These are phyloP conservation scores for Penicillium egyptiacum DNA, from an alignment of 495 filamentous ascomycete species.

Conservation along the genomic window DNA sequence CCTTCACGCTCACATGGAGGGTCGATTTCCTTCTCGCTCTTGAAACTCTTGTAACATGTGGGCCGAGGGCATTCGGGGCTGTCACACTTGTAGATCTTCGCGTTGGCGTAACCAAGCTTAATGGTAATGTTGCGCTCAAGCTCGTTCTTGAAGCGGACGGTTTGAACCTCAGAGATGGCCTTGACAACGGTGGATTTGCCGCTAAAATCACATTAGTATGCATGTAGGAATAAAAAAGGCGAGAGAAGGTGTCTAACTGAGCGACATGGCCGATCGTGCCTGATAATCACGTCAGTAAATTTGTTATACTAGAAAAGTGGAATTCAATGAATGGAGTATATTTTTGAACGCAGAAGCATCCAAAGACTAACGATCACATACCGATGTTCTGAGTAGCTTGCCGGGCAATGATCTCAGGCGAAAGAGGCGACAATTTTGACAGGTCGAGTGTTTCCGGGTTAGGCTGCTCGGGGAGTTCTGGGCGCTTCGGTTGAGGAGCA, in stretches of 20 bases:
- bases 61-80: constrained; percentile 86
- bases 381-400: constrained; percentile 99
- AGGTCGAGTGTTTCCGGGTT: constrained; percentile 84
- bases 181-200: constrained; percentile 97
- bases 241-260: constrained; percentile 43
- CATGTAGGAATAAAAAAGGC: background rate
- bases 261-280: constrained; percentile 91
- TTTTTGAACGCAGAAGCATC: background rate
- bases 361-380: constrained; percentile 32
- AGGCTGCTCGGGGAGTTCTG: constrained; percentile 82
- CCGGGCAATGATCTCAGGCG: constrained; percentile 92
- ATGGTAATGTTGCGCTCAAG: constrained; percentile 98
- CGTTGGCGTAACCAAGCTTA: constrained; percentile 98
- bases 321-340: background rate
- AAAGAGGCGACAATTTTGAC: constrained; percentile 72
- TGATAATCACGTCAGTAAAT: constrained; percentile 8
- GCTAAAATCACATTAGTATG: constrained; percentile 9
- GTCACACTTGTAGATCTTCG: constrained; percentile 99
- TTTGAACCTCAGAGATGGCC: constrained; percentile 98
- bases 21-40: constrained; percentile 97
- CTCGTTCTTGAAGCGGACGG: constrained; percentile 99
- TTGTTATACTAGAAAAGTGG: background rate
- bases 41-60: constrained; percentile 94
- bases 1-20: constrained; percentile 93
- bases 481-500: constrained; percentile 50